Conservation (phyloP, 2,329 filamentous ascomycete species). For the Talaromyces sp. region DNA sequence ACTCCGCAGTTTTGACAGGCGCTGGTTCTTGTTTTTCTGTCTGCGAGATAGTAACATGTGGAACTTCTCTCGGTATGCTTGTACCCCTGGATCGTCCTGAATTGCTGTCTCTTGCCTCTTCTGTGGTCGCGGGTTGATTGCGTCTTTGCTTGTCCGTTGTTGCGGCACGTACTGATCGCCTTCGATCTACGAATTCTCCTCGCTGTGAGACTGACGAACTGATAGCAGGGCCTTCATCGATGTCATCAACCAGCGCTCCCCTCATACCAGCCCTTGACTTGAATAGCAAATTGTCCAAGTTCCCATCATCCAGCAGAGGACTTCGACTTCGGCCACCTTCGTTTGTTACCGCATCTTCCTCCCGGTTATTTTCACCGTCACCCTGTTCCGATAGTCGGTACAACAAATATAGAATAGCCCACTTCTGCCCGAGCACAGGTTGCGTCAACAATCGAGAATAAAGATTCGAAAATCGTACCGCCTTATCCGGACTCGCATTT, state of each 20-base stretch:
- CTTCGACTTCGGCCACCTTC: slow-evolving; percentile 32
- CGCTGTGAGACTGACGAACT: slow-evolving; percentile 41
- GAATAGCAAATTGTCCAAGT: slow-evolving; percentile 37
- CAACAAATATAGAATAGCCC: slow-evolving; percentile 90
- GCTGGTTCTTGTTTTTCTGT: slow-evolving; percentile 36
- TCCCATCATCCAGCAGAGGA: slow-evolving; percentile 38
- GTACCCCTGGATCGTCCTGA: slow-evolving; percentile 19
- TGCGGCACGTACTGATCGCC: slow-evolving; percentile 23
- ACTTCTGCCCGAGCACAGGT: slow-evolving; percentile 91
- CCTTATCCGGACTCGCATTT: slow-evolving; percentile 69
- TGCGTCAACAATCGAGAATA: slow-evolving; percentile 87
- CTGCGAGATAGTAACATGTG: slow-evolving; percentile 18
- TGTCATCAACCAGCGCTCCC: slow-evolving; percentile 22
- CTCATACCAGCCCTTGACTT: slow-evolving; percentile 27
- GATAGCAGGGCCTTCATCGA: slow-evolving; percentile 38
- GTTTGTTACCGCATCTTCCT: slow-evolving; percentile 21
- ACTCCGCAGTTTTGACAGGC: slow-evolving; percentile 61
- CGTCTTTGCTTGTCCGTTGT: slow-evolving; percentile 23
- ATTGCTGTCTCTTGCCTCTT: slow-evolving; percentile 22
- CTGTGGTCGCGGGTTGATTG: slow-evolving; percentile 19
- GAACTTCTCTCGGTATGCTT: slow-evolving; percentile 22
- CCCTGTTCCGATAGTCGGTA: slow-evolving; percentile 72
- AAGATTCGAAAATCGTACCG: slow-evolving; percentile 81
- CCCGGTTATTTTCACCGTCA: slow-evolving; percentile 24
- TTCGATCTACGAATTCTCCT: slow-evolving; percentile 27